A percentile compares a stretch with the other conserved stretches of the same genome.
phyloP scores from a whole-genome alignment of 371 early-diverging fungal species.

The Batkoa obscura region DNA sequence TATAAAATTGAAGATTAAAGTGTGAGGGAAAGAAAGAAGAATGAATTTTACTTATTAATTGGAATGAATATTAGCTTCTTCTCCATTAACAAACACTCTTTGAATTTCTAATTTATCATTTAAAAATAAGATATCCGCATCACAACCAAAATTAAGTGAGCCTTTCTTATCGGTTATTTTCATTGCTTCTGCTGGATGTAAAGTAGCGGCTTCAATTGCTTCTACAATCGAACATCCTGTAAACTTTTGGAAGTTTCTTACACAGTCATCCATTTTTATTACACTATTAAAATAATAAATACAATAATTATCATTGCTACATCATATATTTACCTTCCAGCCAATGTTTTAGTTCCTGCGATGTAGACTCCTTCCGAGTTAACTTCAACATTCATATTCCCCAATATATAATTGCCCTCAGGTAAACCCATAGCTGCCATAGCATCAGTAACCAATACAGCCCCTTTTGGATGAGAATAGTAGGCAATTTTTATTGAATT shows the following conservation, averaged over 20 bases:
- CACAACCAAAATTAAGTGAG: constrained; percentile 48
- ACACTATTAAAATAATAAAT: constrained; percentile 23
- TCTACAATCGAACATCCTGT: constrained; percentile 60
- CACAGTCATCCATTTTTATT: constrained; percentile 47
- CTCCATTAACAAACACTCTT: constrained; percentile 52
- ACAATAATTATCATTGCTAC: constrained; percentile 6
- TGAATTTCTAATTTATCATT: constrained; percentile 42
- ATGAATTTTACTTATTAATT: background rate
- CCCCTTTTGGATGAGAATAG: constrained; percentile 50
- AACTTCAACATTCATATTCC: constrained; percentile 32
- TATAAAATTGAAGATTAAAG: background rate
- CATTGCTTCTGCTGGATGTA: constrained; percentile 59
- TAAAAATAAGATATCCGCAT: constrained; percentile 63
- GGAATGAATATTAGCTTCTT: constrained; percentile 22
- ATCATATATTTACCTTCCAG: constrained; percentile 25
- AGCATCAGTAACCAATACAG: constrained; percentile 56
- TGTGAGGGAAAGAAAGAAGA: background rate
- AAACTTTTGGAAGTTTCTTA: constrained; percentile 58
- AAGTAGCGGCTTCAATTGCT: constrained; percentile 66
- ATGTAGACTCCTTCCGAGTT: constrained; percentile 52
- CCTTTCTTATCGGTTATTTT: constrained; percentile 56
- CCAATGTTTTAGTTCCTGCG: constrained; percentile 57
- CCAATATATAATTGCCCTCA: constrained; percentile 53
- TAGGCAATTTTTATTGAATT: constrained; percentile 62
- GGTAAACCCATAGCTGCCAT: constrained; percentile 56